These are phyloP conservation scores for Paspalum vaginatum DNA, from an alignment of 176 grass and related monocot genomes.

Conservation along the genomic window DNA sequence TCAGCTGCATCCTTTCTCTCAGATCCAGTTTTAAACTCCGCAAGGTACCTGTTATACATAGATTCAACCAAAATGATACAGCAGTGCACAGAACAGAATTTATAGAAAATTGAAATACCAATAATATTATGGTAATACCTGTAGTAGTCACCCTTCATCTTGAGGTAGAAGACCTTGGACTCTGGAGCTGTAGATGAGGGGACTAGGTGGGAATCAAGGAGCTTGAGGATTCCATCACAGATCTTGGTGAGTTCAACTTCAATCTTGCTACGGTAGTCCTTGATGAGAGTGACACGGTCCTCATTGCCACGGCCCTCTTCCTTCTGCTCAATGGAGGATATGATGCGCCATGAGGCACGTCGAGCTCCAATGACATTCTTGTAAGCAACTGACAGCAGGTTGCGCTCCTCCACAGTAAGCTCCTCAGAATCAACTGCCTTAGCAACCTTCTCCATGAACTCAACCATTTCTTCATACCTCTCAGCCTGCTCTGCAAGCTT, in stretches of 20 bases:
- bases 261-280: slow-evolving; percentile 51
- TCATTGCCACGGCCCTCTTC: slow-evolving; percentile 53
- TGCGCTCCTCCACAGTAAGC: slow-evolving; percentile 53
- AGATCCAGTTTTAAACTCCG: slow-evolving; percentile 50
- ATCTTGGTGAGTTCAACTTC: slow-evolving; percentile 59
- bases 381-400: slow-evolving; percentile 58
- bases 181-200: slow-evolving; percentile 40
- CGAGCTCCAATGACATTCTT: slow-evolving; percentile 57
- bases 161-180: slow-evolving; percentile 63
- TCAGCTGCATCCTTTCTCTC: slow-evolving; percentile 58
- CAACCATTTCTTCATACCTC: slow-evolving; percentile 61
- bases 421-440: slow-evolving; percentile 46
- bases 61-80: slow-evolving; percentile 14
- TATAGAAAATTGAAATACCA: not conserved
- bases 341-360: slow-evolving; percentile 55
- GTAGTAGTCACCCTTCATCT: slow-evolving; percentile 56
- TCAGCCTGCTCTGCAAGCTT: slow-evolving; percentile 63
- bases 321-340: slow-evolving; percentile 58
- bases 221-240: slow-evolving; percentile 57
- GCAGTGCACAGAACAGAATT: not conserved
- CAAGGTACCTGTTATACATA: slow-evolving; percentile 46
- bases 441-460: slow-evolving; percentile 53
- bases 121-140: slow-evolving; percentile 24
- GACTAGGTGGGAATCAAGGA: slow-evolving; percentile 53
- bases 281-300: slow-evolving; percentile 44